Percentiles rank a stretch among this genome's conserved stretches.
phyloP scores from a whole-genome alignment of 768 basidiomycete species.

The Suillus paluster region DNA sequence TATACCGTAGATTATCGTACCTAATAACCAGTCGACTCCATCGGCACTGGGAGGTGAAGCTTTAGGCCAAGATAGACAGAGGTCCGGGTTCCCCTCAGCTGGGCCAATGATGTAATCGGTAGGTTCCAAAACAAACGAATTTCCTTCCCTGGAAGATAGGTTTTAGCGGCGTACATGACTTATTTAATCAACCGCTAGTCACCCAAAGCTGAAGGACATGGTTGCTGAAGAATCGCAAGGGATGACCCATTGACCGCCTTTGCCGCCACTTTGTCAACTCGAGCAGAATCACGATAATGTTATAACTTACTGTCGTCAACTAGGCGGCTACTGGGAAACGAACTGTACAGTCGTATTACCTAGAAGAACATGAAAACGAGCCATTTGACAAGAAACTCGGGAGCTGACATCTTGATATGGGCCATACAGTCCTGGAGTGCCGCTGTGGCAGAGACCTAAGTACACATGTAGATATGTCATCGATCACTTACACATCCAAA shows the following conservation, averaged over 20 bases:
- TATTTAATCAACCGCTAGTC: constrained; percentile 18
- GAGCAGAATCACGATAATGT: not conserved
- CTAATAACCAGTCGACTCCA: constrained; percentile 85
- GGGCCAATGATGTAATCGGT: constrained; percentile 81
- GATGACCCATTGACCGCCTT: constrained; percentile 74
- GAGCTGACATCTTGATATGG: constrained; percentile 73
- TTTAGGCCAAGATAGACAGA: constrained; percentile 78
- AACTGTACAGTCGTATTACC: constrained; percentile 70
- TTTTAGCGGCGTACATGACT: constrained; percentile 3
- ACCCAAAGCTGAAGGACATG: constrained; percentile 76
- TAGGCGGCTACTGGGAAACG: constrained; percentile 66
- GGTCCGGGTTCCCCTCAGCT: constrained; percentile 59
- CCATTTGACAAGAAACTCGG: not conserved
- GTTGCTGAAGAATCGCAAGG: constrained; percentile 66
- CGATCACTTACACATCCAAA: constrained; percentile 65
- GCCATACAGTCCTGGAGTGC: constrained; percentile 72
- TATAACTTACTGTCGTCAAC: constrained; percentile 56
- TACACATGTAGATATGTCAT: constrained; percentile 4
- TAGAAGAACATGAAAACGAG: constrained; percentile 31
- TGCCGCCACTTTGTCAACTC: not conserved
- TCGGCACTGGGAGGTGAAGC: constrained; percentile 68
- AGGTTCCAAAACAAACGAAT: constrained; percentile 64
- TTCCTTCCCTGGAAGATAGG: constrained; percentile 24
- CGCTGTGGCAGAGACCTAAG: constrained; percentile 45
- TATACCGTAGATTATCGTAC: constrained; percentile 34